Base-by-base conservation (phyloP, 2,329 filamentous ascomycete species). In the Colletotrichum melonis region DNA sequence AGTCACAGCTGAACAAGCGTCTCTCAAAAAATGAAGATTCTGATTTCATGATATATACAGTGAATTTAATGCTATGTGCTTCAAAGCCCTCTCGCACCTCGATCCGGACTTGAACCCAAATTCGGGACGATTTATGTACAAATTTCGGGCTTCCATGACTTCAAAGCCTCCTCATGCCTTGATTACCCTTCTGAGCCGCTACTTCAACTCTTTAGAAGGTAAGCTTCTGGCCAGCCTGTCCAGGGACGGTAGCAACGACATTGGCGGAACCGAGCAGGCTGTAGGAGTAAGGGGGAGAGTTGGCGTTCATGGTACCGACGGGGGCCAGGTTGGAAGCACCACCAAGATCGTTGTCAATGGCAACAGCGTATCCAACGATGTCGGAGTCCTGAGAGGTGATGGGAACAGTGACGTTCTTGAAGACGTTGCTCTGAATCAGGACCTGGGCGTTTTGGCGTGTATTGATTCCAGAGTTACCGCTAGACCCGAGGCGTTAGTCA, bases 391-490 rank as follows among this genome's bases (percentile, higher is more conserved):
- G 57, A 12, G 63, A 71, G 76, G 70, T 83, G 46, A 91, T 74
- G 16, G 78, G 78, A 2, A 68, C 71, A 2, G 76, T 74, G 2
- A 80, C 78, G 14, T 77, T 76, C 12, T 77, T 77, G 35, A 80
- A 80, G 11, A 75, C 78, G 69, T 87, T 87, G 55, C 85, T 86
- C 81, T 90, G 87, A 28, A 89, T 84, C 30, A 90, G 84, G 2
- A 89, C 80, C 76, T 91, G 85, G 0, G 88, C 88, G 11, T 84
- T 84, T 74, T 85, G 81, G 59, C 88, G 87, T 56, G 88, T 86
- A 82, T 90, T 89, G 82, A 91, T 86, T 42, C 85, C 88, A 32
- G 86, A 84, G 32, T 77, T 78, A 42, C 82, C 78, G 68, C 83
- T 76, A 73, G 2, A 4, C 2, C 4, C 7, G 16, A 19, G 6